phyloP scores from a whole-genome alignment of 2,329 filamentous ascomycete species.

The Aureobasidium namibiae region DNA sequence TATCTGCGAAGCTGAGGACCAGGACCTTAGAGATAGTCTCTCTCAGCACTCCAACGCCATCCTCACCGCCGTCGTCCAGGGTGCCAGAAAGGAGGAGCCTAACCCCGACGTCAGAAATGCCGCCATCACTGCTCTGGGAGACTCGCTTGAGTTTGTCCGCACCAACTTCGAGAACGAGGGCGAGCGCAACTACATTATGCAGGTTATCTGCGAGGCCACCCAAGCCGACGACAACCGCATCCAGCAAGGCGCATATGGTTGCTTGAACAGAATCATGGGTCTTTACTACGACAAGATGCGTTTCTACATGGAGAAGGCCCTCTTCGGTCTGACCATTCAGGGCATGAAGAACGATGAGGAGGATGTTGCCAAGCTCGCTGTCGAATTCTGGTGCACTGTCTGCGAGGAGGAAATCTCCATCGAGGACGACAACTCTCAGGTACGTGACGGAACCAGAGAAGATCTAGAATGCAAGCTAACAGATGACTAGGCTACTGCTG shows the following conservation, averaged over 20 bases:
- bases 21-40: conserved; percentile 72
- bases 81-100: conserved; percentile 89
- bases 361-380: conserved; percentile 93
- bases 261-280: conserved; percentile 96
- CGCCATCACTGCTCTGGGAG: conserved; percentile 86
- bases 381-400: conserved; percentile 99
- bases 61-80: conserved; percentile 93
- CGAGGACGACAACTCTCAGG: conserved; percentile 88
- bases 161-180: conserved; percentile 99
- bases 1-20: conserved; percentile 92
- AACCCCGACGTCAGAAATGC: conserved; percentile 86
- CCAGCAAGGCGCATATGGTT: conserved; percentile 93
- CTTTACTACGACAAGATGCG: conserved; percentile 99
- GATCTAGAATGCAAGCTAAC: not conserved
- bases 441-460: conserved; percentile 30
- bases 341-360: conserved; percentile 98
- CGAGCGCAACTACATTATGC: conserved; percentile 99
- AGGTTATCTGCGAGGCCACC: conserved; percentile 97
- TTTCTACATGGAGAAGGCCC: conserved; percentile 99
- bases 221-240: conserved; percentile 86
- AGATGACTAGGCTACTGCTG: conserved; percentile 40
- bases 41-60: conserved; percentile 92
- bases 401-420: conserved; percentile 98
- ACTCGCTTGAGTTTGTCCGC: conserved; percentile 94
- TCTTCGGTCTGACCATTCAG: conserved; percentile 93